Base-by-base conservation (phyloP, 805 yeast genomes). In the Saccharomycopsis vini region DNA sequence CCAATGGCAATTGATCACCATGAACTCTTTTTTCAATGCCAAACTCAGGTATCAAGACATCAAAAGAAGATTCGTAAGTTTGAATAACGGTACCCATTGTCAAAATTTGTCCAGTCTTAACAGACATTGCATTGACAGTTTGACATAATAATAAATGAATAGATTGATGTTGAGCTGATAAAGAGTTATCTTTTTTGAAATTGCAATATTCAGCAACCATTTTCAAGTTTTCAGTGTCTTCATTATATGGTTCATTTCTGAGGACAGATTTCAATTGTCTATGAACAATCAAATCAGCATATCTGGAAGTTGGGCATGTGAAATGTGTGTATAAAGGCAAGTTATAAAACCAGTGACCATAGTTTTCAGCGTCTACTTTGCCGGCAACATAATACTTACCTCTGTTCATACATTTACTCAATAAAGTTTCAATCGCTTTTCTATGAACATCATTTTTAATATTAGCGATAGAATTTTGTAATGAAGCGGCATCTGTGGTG, bases 1-100 rank as follows among this genome's bases (percentile, higher is more conserved):
- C 76, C 50, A 90, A 68, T 9, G 97, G 97, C 44, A 92, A 68
- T 63, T 92, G 97, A 63, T 92, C 98, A 22, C 97, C 97, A 57
- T 92, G 98, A 19, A 89, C 96, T 56, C 97, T 73, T 62, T 89
- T 89, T 59, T 89, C 97, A 54, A 89, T 83, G 36, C 97, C 97
- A 64, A 88, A 82, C 52, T 87, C 95, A 2, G 96, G 95, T 50
- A 89, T 69, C 52, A 83, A 76, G 3, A 89, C 90, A 61, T 92
- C 98, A 64, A 92, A 92, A 2, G 97, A 86, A 1, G 95, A 85
- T 62, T 92, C 97, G 60, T 90, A 89, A 7, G 90, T 97, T 61
- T 88, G 96, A 21, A 87, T 64, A 15, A 90, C 92, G 13, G 87
- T 77, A 13, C 95, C 97, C 75, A 80, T 78, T 32, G 88, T 78